A percentile compares a stretch with the other conserved stretches of the same genome.
These are phyloP conservation scores for Backusella westeae DNA, from an alignment of 192 early-diverging fungal species.

Conservation along the genomic window DNA sequence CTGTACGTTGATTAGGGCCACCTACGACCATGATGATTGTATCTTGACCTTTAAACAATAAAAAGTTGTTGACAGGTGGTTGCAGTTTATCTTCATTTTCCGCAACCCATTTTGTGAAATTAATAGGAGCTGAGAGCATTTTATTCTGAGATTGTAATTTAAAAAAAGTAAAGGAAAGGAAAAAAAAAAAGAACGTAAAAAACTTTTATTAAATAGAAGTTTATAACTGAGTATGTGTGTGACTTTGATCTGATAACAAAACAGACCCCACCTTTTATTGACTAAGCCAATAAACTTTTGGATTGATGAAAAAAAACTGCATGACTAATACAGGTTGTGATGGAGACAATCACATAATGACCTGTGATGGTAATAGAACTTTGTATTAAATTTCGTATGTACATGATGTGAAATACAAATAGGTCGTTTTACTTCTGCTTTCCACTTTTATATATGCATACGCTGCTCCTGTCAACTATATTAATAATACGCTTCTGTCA, in stretches of 20 bases:
- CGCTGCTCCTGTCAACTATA: background rate
- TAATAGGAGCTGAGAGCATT: constrained; percentile 58
- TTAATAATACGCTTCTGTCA: background rate
- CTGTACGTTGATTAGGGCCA: constrained; percentile 91
- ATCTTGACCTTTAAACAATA: constrained; percentile 77
- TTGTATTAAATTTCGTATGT: background rate
- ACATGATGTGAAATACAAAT: background rate
- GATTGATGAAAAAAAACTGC: background rate
- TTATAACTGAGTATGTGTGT: background rate
- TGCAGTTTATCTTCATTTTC: constrained; percentile 79
- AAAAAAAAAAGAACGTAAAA: background rate
- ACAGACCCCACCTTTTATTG: background rate
- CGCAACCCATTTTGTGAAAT: constrained; percentile 87
- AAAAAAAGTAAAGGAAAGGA: background rate
- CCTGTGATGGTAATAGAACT: background rate
- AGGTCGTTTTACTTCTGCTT: too few relatives aligned
- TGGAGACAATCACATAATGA: background rate
- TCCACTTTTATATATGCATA: background rate
- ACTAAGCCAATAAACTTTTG: background rate
- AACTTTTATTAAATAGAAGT: constrained; percentile 1
- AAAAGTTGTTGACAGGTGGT: constrained; percentile 95
- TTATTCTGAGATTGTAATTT: background rate
- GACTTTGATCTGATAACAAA: background rate
- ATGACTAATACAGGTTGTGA: background rate
- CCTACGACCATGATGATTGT: constrained; percentile 93